These are phyloP conservation scores for Podila epigama DNA, from an alignment of 192 early-diverging fungal species.

Conservation along the genomic window DNA sequence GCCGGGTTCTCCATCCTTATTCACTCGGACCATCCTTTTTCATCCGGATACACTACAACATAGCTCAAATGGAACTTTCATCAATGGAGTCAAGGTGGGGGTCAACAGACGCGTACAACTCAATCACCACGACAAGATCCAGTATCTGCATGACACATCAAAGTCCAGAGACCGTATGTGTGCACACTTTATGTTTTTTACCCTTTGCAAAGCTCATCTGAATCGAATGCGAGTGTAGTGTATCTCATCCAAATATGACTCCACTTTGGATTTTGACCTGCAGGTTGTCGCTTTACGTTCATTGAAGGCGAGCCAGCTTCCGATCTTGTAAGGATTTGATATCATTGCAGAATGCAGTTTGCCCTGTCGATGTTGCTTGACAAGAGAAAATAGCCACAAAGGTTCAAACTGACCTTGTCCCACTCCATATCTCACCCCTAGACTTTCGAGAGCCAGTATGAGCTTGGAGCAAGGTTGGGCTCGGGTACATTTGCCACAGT, in stretches of 20 bases:
- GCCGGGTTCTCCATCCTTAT: too few species aligned
- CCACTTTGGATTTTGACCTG: too few species aligned
- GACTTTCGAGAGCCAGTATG: constrained; percentile 49
- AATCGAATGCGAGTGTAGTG: too few species aligned
- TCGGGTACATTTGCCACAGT: constrained; percentile 74
- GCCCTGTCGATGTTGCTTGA: too few species aligned
- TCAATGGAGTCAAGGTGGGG: constrained; percentile 65
- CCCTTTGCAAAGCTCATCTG: too few species aligned
- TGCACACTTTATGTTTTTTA: too few species aligned
- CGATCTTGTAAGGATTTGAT: constrained; percentile 6
- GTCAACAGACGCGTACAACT: constrained; percentile 61
- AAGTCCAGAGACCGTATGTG: not conserved
- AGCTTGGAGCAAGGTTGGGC: constrained; percentile 37
- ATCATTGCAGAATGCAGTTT: not conserved
- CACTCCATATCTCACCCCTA: constrained; percentile 1
- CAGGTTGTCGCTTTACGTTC: constrained; percentile 24
- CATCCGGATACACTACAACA: too few species aligned
- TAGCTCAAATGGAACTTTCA: constrained; percentile 78
- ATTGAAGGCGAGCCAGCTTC: constrained; percentile 39
- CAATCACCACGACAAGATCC: constrained; percentile 67
- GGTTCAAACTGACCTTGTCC: too few species aligned
- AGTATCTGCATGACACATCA: constrained; percentile 56
- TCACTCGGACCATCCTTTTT: too few species aligned
- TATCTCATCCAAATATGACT: too few species aligned
- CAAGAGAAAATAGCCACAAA: too few species aligned